These are phyloP conservation scores for Trichoderma sp. DNA, from an alignment of 2,329 filamentous ascomycete genomes.

Conservation along the genomic window DNA sequence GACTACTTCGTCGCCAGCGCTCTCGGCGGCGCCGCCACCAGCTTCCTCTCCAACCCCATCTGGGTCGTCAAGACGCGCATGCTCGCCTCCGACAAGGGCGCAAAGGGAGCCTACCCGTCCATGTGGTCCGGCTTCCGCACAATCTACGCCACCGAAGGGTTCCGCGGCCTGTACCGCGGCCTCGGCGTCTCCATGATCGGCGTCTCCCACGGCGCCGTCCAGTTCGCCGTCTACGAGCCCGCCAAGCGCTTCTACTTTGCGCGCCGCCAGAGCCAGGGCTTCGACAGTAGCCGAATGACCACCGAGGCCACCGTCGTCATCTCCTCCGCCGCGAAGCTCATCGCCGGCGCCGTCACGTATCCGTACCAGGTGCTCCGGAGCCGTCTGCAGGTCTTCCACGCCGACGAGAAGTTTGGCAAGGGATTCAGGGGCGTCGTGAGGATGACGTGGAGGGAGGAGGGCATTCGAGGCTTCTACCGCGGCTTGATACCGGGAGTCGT, in stretches of 20 bases:
- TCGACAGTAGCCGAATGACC: conserved; percentile 42
- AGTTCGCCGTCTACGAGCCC: conserved; percentile 92
- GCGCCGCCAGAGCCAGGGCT: conserved; percentile 29
- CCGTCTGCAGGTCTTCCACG: conserved; percentile 84
- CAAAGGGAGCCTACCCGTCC: conserved; percentile 75
- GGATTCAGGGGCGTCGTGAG: conserved; percentile 66
- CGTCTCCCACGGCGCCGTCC: conserved; percentile 87
- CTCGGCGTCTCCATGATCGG: conserved; percentile 79
- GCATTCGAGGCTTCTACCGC: conserved; percentile 82
- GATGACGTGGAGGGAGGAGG: conserved; percentile 77
- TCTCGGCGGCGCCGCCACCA: conserved; percentile 68
- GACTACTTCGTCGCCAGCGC: conserved; percentile 82
- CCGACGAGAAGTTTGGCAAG: conserved; percentile 68
- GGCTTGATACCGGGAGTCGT: conserved; percentile 86
- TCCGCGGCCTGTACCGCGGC: conserved; percentile 82
- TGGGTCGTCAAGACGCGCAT: conserved; percentile 99
- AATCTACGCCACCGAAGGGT: conserved; percentile 69
- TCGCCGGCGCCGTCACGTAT: conserved; percentile 87
- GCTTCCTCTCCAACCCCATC: conserved; percentile 85
- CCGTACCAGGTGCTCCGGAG: conserved; percentile 92
- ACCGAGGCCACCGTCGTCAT: conserved; percentile 78
- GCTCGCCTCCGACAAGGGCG: conserved; percentile 75
- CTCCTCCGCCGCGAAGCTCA: conserved; percentile 77
- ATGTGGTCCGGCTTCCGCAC: conserved; percentile 68
- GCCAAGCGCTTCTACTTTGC: conserved; percentile 56